Evolutionary conservation across 2,329 filamentous ascomycete species (phyloP).

Genomic region (Ascochyta pisi): DNA sequence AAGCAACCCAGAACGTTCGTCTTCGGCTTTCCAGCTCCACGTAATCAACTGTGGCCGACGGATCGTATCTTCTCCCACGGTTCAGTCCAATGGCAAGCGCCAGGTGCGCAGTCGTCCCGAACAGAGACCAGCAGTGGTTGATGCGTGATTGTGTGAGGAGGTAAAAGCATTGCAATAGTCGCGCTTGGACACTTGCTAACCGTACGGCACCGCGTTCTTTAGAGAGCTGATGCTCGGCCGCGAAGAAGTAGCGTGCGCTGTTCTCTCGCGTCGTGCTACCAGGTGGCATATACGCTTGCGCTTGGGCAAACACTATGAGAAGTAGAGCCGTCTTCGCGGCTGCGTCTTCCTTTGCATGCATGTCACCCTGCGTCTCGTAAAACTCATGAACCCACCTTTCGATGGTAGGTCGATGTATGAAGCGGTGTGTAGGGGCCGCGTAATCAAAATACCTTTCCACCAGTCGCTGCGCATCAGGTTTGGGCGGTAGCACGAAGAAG

Average conservation of each 20-base stretch:
- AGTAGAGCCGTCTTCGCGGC: slow-evolving; percentile 56
- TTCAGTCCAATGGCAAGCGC: slow-evolving; percentile 57
- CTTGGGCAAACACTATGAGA: slow-evolving; percentile 63
- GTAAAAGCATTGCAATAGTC: slow-evolving; percentile 65
- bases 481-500: slow-evolving; percentile 54
- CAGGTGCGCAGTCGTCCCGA: slow-evolving; percentile 64
- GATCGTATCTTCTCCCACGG: slow-evolving; percentile 45
- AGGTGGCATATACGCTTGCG: slow-evolving; percentile 51
- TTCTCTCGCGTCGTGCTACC: slow-evolving; percentile 35
- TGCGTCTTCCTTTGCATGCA: slow-evolving; percentile 50
- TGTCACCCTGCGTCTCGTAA: slow-evolving; percentile 54
- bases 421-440: slow-evolving; percentile 66
- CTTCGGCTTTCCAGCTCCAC: slow-evolving; percentile 61
- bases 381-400: slow-evolving; percentile 54
- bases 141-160: slow-evolving; percentile 65
- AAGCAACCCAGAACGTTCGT: slow-evolving; percentile 68
- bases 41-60: slow-evolving; percentile 50
- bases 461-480: slow-evolving; percentile 52
- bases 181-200: slow-evolving; percentile 64
- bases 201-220: slow-evolving; percentile 61
- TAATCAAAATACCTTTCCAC: slow-evolving; percentile 66
- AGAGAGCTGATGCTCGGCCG: slow-evolving; percentile 53
- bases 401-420: slow-evolving; percentile 63
- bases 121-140: slow-evolving; percentile 67
- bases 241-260: slow-evolving; percentile 53